Evolutionary conservation across 768 basidiomycete genomes (phyloP), one percentile per base, ranked within the genome.

Genomic region (Galerina marginata): DNA sequence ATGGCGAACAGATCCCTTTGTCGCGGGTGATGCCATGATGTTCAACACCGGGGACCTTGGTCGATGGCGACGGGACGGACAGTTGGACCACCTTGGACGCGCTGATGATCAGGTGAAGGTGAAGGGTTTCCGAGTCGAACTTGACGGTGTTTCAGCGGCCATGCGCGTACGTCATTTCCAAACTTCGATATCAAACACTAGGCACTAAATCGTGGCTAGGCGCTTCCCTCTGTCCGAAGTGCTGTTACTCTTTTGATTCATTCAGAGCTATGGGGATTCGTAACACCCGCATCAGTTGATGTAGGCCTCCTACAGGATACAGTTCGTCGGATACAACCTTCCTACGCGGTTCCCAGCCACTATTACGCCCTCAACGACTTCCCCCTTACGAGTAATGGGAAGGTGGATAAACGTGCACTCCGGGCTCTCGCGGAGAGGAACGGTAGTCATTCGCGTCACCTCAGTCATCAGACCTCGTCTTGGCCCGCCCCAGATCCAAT

Each of bases 111-210:
- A 83, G 59, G 81, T 83, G 56, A 83, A 83, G 61, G 72, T 83
- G 57, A 82, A 81, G 70, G 82, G 82, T 7, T 83, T 83, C 72
- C 75, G 82, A 46, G 80, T 83, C 9, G 82, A 83, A 61, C 69
- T 83, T 25, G 82, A 83, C 57, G 81, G 82, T 1, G 81, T 83
- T 1, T 71, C 79, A 15, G 78, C 78, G 3, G 79, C 82, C 4
- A 80, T 83, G 78, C 68, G 75, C 59, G 71, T 70, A 54, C 56
- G 68, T 58, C 14, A 1, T 3, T 54, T 53, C n/a, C 11, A 4
- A 33, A 7, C 25, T 10, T 26, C 25, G 14, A 38, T 39, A 11
- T 37, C 6, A n/a, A 40, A 20, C 25, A 23, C 10, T n/a, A 16
- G 29, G 15, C 29, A 33, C 29, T 33, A 25, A 38, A 11, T 10